Conservation (phyloP, 768 basidiomycete species). For the Mycena amicta region DNA sequence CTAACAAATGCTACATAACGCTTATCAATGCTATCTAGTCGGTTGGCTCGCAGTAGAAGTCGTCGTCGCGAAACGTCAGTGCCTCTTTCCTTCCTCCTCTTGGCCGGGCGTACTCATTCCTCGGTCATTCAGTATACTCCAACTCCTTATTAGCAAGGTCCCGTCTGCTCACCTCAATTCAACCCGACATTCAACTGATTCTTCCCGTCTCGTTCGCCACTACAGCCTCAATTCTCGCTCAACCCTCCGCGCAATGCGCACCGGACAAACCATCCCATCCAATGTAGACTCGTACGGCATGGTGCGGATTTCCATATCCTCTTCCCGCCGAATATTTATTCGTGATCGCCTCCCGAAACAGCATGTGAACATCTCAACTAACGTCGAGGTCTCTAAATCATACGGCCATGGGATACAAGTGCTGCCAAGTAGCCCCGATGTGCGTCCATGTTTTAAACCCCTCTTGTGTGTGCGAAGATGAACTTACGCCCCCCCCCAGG, state of each 20-base stretch:
- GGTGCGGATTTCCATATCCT: background rate
- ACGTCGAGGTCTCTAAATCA: background rate
- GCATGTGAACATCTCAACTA: background rate
- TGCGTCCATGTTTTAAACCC: too few species aligned
- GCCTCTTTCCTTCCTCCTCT: background rate
- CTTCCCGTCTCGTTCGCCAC: too few species aligned
- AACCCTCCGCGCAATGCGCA: background rate
- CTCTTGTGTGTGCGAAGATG: too few species aligned
- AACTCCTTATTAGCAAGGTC: background rate
- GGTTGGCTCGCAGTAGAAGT: background rate
- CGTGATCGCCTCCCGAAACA: background rate
- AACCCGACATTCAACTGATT: too few species aligned
- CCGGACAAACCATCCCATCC: background rate
- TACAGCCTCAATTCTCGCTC: background rate
- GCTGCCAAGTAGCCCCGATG: too few species aligned
- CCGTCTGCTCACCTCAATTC: too few species aligned
- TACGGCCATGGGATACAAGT: too few species aligned
- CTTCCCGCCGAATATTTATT: too few species aligned
- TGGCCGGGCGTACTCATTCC: background rate
- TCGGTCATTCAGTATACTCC: background rate
- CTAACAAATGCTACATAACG: background rate
- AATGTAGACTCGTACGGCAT: background rate
- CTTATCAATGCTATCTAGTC: background rate
- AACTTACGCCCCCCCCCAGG: too few species aligned
- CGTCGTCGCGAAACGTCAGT: background rate